Evolutionary conservation across 2,329 filamentous ascomycete genomes (phyloP).

Genomic region (Penicillium fuscoglaucum): DNA sequence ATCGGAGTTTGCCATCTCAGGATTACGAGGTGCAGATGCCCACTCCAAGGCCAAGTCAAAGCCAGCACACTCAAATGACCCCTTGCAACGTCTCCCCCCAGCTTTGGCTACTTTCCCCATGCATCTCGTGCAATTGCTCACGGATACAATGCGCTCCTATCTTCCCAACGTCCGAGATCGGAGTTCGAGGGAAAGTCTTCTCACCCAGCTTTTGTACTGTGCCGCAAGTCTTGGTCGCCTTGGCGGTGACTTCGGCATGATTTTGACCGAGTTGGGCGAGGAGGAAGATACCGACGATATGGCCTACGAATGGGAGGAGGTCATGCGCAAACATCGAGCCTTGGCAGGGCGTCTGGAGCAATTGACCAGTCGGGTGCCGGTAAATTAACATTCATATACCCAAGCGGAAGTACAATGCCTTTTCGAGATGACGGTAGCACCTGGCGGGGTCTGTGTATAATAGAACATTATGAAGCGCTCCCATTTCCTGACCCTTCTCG

Average conservation of each 20-base stretch:
- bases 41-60: slow-evolving; percentile 23
- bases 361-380: slow-evolving; percentile 34
- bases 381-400: slow-evolving; percentile 18
- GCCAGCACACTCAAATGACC: slow-evolving; percentile 29
- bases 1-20: slow-evolving; percentile 30
- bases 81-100: slow-evolving; percentile 62
- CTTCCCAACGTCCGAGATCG: slow-evolving; percentile 79
- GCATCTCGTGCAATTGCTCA: slow-evolving; percentile 77
- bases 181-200: slow-evolving; percentile 76
- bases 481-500: neutral
- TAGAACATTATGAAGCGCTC: neutral
- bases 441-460: neutral
- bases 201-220: slow-evolving; percentile 92
- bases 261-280: slow-evolving; percentile 65
- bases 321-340: slow-evolving; percentile 83
- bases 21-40: slow-evolving; percentile 29
- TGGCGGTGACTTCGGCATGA: slow-evolving; percentile 88
- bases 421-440: neutral
- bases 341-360: slow-evolving; percentile 67
- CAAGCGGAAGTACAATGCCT: neutral
- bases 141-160: slow-evolving; percentile 72
- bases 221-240: slow-evolving; percentile 85
- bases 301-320: slow-evolving; percentile 73
- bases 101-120: slow-evolving; percentile 81
- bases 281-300: slow-evolving; percentile 40